A percentile compares a stretch with the other conserved stretches of the same genome.
Evolutionary conservation across 441 rosid genomes (phyloP).

Genomic region (Adansonia grandidieri): DNA sequence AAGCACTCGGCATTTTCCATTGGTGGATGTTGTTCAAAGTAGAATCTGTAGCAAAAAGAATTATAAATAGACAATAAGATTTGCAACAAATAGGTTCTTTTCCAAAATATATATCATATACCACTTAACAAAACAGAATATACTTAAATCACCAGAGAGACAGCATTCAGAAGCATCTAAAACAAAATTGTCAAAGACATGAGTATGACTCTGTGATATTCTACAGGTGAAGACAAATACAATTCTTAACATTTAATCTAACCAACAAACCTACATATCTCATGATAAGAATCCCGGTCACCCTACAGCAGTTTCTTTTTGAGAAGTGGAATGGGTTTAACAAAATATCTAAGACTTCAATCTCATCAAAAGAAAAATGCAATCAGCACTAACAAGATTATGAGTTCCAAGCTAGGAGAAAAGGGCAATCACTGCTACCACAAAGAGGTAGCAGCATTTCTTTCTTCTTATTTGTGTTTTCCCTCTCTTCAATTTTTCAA

Average conservation of each 20-base stretch:
- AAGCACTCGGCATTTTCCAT: constrained; percentile 95
- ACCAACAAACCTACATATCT: too few species aligned
- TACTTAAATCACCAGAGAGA: not conserved
- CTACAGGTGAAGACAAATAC: not conserved
- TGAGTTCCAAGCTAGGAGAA: not conserved
- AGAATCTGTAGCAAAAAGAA: constrained; percentile 54
- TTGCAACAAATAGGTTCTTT: not conserved
- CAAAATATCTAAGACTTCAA: not conserved
- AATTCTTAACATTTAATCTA: too few species aligned
- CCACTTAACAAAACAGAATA: not conserved
- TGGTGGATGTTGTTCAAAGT: constrained; percentile 95
- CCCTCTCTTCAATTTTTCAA: not conserved
- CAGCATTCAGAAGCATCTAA: not conserved
- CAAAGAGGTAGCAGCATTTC: not conserved
- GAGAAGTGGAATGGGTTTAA: not conserved
- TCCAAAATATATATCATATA: not conserved
- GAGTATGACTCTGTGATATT: not conserved
- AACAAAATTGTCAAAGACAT: not conserved
- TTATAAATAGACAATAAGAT: not conserved
- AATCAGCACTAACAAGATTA: not conserved
- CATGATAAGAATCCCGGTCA: too few species aligned
- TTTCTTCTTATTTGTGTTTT: not conserved
- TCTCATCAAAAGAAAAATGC: not conserved
- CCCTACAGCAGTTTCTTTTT: not conserved
- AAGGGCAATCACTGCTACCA: not conserved